Percentiles rank a stretch among this genome's conserved stretches.
Evolutionary conservation across 257 asterid species (phyloP).

Genomic region (Solanum sparsipilum): DNA sequence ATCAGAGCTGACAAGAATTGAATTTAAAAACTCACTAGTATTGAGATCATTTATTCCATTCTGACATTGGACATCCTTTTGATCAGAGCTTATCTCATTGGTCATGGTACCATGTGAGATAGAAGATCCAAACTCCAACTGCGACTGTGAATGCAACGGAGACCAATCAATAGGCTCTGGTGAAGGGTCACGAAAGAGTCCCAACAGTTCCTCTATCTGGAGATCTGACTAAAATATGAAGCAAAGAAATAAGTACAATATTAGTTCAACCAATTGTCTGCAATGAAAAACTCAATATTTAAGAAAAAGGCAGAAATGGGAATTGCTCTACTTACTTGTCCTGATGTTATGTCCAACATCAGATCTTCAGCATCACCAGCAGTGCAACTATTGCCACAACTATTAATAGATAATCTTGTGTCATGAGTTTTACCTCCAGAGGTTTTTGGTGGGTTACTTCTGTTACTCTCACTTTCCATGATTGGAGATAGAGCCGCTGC

Average conservation of each 20-base stretch:
- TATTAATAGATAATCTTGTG: conserved; percentile 12
- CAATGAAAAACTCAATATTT: neutral
- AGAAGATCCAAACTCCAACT: conserved; percentile 44
- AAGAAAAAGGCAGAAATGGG: neutral
- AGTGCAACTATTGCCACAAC: conserved; percentile 2
- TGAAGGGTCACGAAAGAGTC: conserved; percentile 21
- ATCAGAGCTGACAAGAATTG: conserved; percentile 40
- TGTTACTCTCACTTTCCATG: conserved; percentile 8
- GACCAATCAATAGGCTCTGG: conserved; percentile 39
- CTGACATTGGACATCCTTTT: conserved; percentile 22
- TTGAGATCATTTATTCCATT: conserved; percentile 41
- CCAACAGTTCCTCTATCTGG: conserved; percentile 49
- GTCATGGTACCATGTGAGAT: conserved; percentile 11
- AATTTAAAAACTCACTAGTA: conserved; percentile 37
- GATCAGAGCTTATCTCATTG: conserved; percentile 16
- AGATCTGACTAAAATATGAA: conserved; percentile 45
- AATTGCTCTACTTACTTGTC: conserved; percentile 40
- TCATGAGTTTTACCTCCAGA: conserved; percentile 15
- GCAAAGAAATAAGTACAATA: neutral
- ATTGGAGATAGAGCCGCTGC: conserved; percentile 21
- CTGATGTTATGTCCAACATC: conserved; percentile 12
- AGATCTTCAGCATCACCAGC: conserved; percentile 11
- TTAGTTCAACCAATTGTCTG: neutral
- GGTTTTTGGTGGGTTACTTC: conserved; percentile 14
- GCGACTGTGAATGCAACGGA: conserved; percentile 59